Conservation (phyloP, 345 rosid species). For the Populus euphratica region DNA sequence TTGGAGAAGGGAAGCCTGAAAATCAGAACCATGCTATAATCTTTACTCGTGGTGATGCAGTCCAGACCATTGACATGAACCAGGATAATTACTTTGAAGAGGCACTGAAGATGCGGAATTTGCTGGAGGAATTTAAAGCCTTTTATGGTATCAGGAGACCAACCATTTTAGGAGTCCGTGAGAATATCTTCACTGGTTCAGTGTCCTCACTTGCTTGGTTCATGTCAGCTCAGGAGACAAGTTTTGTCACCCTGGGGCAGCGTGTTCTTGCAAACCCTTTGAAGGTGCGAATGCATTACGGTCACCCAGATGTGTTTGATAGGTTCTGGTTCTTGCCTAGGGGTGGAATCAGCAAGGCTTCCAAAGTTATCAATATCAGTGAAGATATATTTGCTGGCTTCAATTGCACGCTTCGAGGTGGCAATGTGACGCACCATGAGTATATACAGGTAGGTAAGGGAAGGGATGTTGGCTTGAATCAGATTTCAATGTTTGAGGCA, state of each 20-base stretch:
- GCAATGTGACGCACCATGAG: conserved; percentile 92
- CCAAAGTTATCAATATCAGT: conserved; percentile 75
- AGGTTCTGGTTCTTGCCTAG: conserved; percentile 83
- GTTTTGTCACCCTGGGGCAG: conserved; percentile 88
- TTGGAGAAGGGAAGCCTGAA: conserved; percentile 96
- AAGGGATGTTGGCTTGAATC: conserved; percentile 86
- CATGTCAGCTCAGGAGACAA: conserved; percentile 87
- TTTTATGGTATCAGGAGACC: conserved; percentile 77
- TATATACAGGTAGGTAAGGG: conserved; percentile 94
- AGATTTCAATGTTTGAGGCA: conserved; percentile 81
- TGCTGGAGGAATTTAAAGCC: conserved; percentile 71
- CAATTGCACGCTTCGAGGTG: conserved; percentile 84
- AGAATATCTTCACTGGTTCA: conserved; percentile 85
- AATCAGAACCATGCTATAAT: conserved; percentile 96
- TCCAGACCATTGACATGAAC: conserved; percentile 96
- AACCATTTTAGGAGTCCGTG: conserved; percentile 85
- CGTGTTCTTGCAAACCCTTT: conserved; percentile 89
- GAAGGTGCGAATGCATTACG: conserved; percentile 89
- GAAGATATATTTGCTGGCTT: conserved; percentile 96
- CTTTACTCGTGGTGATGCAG: conserved; percentile 90
- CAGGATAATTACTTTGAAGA: conserved; percentile 91
- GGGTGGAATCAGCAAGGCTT: conserved; percentile 92
- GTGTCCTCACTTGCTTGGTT: conserved; percentile 94
- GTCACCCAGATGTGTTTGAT: conserved; percentile 94
- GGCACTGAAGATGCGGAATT: conserved; percentile 88